Percentiles rank a stretch among this genome's conserved stretches.
These are phyloP conservation scores for Beauveria pseudobassiana DNA, from an alignment of 2,329 filamentous ascomycete genomes.

Conservation along the genomic window DNA sequence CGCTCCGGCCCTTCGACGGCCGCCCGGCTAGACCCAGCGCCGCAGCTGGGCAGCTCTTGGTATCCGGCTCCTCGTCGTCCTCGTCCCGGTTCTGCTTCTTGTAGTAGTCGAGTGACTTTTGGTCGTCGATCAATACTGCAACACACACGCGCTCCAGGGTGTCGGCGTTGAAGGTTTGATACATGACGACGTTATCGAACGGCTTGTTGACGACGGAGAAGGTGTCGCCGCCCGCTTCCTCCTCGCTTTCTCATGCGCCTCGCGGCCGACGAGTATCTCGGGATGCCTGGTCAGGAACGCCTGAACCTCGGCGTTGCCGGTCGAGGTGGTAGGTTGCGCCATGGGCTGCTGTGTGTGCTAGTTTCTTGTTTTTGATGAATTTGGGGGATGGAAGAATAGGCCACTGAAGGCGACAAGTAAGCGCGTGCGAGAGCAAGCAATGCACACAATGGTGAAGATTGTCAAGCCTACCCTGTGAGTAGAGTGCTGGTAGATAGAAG, in stretches of 20 bases:
- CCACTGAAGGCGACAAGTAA: neutral
- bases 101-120: constrained; percentile 11
- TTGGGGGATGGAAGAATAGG: neutral
- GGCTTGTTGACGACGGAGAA: constrained; percentile 16
- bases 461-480: neutral
- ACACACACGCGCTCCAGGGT: constrained; percentile 14
- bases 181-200: constrained; percentile 11
- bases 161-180: constrained; percentile 14
- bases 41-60: neutral
- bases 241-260: constrained; percentile 10
- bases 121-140: constrained; percentile 11
- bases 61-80: neutral
- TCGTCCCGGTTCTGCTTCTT: constrained; percentile 8
- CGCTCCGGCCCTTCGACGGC: neutral
- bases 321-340: neutral
- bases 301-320: neutral
- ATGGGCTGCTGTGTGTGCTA: neutral
- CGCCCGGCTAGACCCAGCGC: neutral
- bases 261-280: constrained; percentile 13
- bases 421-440: neutral
- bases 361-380: neutral
- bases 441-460: neutral
- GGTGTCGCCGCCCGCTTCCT: constrained; percentile 11
- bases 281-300: constrained; percentile 13
- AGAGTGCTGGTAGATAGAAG: neutral